Base-by-base conservation (phyloP, 768 basidiomycete species). In the Pisolithus orientalis region DNA sequence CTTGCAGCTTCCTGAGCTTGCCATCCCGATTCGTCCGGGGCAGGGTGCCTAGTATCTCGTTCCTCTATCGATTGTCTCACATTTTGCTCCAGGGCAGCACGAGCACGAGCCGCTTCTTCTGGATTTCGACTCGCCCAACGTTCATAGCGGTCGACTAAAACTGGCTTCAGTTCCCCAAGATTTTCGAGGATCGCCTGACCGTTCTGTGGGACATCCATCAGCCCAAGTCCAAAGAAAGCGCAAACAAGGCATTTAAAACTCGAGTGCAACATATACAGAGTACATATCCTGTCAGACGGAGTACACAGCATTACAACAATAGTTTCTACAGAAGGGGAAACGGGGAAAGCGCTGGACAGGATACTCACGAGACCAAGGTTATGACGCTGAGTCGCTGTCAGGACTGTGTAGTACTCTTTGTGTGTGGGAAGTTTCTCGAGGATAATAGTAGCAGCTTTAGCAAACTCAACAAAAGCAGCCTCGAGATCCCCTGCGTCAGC, bases 371-470 rank as follows among this genome's bases (percentile, higher is more conserved):
- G 65, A 31, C 74, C 78, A 16, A 91, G 75, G 65, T 88, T 87
- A 47, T 80, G 71, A 49, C 83, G 75, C 60, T 91, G 89, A 10
- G 74, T 71, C 6, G 69, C 50, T 43, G 65, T 83, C 59, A 92
- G 65, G 43, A 81, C 65, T 1, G 70, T 71, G 32, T 75, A 59
- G 63, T 85, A 91, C 42, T 88, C 83, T 49, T 75, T 71, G 69
- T 91, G 90, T 1, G 72, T 70, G 0, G 89, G 89, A n/a, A 92
- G 71, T 57, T 80, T 84, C 71, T 92, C 87, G 10, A 89, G 77
- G 5, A 90, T 85, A 52, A 91, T 71, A 1, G 85, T 88, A 0
- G 87, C 87, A 8, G 88, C 85, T 54, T 75, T 80, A 3, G 88
- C 88, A 47, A 79, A 80, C 55, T 81, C 75, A 16, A 90, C 73